Evolutionary conservation across 163 green algal genomes (phyloP), one percentile per base, ranked within the genome.

Genomic region (Chlorella variabilis): DNA sequence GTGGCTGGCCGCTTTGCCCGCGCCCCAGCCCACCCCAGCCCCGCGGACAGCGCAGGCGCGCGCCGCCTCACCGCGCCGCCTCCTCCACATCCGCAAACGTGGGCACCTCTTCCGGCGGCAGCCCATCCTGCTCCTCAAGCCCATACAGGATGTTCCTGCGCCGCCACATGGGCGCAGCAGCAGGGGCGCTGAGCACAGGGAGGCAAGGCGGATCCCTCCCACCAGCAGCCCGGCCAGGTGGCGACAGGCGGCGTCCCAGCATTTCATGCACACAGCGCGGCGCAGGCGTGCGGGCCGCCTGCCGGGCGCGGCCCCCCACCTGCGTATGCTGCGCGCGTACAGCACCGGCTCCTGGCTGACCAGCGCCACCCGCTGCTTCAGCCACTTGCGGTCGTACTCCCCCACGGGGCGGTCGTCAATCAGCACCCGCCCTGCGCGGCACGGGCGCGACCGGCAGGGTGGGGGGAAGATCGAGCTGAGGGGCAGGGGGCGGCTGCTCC

Each of bases 331-430:
- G 42, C 83, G 76, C 4, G 80, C 89, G 36, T 87, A 93, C 67
- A 93, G 84, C 54, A 89, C 81, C 1, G 88, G 88, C 85, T 93
- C 88, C 80, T 92, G 89, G 49, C 34, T 78, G 29, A 93, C 90
- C 39, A 91, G 77, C 3, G 73, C 87, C 42, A 93, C 83, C 29
- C 71, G 63, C 54, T 82, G 80, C 58, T 73, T 78, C 6, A 92
- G 83, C 83, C 84, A 94, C n/a, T 74, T 71, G 63, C 78, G 67
- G 73, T 87, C 65, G 74, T 89, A 93, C 0, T 79, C 34, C 23
- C 77, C 84, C 56, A 92, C 73, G 23, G 90, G 80, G 6, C 54
- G 79, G 0, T 85, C 77, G 81, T 94, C 88, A 74, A 87, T 81
- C 77, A 91, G 83, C 74, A 94, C 75, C 31, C 29, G 31, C 63